phyloP scores from a whole-genome alignment of 805 yeast species.

The Metschnikowia continentalis region DNA sequence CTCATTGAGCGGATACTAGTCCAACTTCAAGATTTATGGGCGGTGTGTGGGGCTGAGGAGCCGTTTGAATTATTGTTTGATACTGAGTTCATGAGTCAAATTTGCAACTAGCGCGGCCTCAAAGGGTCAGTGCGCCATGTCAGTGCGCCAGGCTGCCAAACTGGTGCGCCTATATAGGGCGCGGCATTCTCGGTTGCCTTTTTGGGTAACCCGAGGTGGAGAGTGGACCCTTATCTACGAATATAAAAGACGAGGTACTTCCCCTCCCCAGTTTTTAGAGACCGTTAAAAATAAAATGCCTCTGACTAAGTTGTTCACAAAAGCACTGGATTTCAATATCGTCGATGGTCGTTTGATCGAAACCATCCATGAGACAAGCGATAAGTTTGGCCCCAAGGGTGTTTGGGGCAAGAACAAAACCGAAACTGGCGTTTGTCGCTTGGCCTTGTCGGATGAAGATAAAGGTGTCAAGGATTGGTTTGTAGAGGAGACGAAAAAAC shows the following conservation, averaged over 20 bases:
- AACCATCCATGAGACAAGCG: slow-evolving; percentile 60
- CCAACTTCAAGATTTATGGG: slow-evolving; percentile 15
- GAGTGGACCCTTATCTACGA: background rate
- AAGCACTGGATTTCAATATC: slow-evolving; percentile 6
- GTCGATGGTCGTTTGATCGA: slow-evolving; percentile 37
- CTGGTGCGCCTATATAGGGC: background rate
- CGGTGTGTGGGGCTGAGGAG: slow-evolving; percentile 11
- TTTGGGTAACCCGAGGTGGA: background rate
- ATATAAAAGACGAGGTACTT: background rate
- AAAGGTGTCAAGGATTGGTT: slow-evolving; percentile 67
- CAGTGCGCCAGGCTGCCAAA: too few relatives aligned
- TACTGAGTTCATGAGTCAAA: slow-evolving; percentile 13
- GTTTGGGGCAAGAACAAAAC: slow-evolving; percentile 54
- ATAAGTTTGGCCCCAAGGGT: slow-evolving; percentile 55
- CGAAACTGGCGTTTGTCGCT: slow-evolving; percentile 65
- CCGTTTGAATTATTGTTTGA: slow-evolving; percentile 15
- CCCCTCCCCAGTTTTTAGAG: background rate
- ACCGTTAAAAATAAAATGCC: slow-evolving; percentile 4
- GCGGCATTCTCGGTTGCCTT: background rate
- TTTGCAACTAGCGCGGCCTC: slow-evolving; percentile 7
- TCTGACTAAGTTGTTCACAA: slow-evolving; percentile 4
- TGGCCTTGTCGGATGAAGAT: slow-evolving; percentile 60
- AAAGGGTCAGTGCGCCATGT: too few relatives aligned
- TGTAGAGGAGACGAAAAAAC: slow-evolving; percentile 42
- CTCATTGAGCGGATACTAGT: slow-evolving; percentile 8